Evolutionary conservation across 805 yeast genomes (phyloP).

Genomic region (Saccharomycopsis vini): DNA sequence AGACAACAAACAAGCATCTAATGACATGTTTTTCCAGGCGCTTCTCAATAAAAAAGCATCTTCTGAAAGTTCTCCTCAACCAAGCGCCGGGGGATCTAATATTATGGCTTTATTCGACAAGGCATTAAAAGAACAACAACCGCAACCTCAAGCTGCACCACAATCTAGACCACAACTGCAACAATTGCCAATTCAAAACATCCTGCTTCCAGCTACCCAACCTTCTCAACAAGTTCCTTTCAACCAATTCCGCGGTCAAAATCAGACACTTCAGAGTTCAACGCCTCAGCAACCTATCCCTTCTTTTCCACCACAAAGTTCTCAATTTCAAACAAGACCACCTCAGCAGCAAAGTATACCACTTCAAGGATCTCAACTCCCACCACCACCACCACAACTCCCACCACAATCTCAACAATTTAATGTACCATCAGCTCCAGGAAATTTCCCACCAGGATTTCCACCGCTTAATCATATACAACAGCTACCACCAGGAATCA

Average conservation of each 20-base stretch:
- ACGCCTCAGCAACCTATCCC: constrained; percentile 4
- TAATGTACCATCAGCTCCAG: not conserved
- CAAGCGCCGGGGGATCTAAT: not conserved
- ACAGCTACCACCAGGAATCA: constrained; percentile 19
- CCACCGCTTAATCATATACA: constrained; percentile 14
- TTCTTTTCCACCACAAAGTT: constrained; percentile 11
- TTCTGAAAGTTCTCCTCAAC: not conserved
- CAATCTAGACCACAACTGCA: not conserved
- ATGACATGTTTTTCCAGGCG: constrained; percentile 40
- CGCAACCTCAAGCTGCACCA: not conserved
- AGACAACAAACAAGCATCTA: too few species aligned
- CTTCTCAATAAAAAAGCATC: constrained; percentile 24
- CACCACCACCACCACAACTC: constrained; percentile 14
- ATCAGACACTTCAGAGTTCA: constrained; percentile 19
- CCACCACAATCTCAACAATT: too few species aligned
- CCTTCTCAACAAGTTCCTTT: constrained; percentile 11
- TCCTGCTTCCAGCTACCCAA: constrained; percentile 1
- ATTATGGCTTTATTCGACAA: not conserved
- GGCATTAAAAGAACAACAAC: not conserved
- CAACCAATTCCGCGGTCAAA: constrained; percentile 19
- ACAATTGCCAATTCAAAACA: not conserved
- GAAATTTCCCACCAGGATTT: constrained; percentile 13
- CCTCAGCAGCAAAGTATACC: constrained; percentile 6
- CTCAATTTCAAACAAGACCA: constrained; percentile 3
- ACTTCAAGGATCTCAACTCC: constrained; percentile 7